Evolutionary conservation across 2,329 filamentous ascomycete species (phyloP), one percentile per base, ranked within the genome.

Genomic region (Aspergillus piperis): DNA sequence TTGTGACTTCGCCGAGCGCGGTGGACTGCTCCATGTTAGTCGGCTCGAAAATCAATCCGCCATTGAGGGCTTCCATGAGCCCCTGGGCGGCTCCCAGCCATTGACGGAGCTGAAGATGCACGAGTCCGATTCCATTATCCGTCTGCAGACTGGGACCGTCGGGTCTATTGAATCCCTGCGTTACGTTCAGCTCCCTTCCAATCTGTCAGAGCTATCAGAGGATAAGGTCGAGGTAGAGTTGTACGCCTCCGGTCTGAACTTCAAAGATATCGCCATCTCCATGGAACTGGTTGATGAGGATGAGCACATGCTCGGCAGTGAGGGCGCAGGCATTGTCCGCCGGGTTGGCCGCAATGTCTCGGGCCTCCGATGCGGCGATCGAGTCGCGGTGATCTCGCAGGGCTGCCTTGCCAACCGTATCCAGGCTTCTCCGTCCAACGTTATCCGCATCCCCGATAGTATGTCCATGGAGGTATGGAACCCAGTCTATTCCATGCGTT

Each of bases 241-340:
- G 10, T 55, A 50, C 3, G 62, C 63, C 6, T 60, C 58, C 15
- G 67, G 66, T 17, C 50, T 71, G 21, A 23, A 23, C 21, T 23
- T 23, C 21, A 23, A 23, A 5, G 21, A 67, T 36, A 62, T 70
- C 10, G 61, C 60, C 2, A 52, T 60, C 30, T 58, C 65, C 5
- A 66, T 68, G 66, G 67, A 65, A 2, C 59, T 67, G 13, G 58
- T 70, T 0, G 66, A 15, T 38, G 61, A 53, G 39, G 60, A 63
- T 42, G 57, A 65, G 51, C 75, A 78, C 44, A 70, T 78, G 60
- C 73, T 80, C 32, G 78, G 78, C 17, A 77, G 72, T 51, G 78
- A 81, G 54, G 77, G 75, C 3, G 71, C 78, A 1, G 79, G 79
- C 2, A 64, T 76, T 7, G 72, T 81, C 11, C 64, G 67, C 1